Conservation (phyloP, 192 early-diverging fungal species). For the Helicostylum pulchrum region DNA sequence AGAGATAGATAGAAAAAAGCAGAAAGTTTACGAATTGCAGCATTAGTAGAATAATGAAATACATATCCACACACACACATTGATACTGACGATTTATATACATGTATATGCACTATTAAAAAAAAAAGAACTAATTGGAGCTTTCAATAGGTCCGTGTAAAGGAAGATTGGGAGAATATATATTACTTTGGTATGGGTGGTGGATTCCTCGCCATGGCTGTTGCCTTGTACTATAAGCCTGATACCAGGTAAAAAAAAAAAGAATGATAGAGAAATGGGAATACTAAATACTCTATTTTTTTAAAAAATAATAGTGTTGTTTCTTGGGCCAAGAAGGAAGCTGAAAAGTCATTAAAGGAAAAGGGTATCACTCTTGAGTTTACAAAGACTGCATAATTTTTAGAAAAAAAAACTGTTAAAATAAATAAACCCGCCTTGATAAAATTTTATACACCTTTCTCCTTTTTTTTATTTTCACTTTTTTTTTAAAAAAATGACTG, state of each 20-base stretch:
- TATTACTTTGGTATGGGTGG: conserved; percentile 62
- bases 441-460: not conserved
- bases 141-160: conserved; percentile 48
- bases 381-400: conserved; percentile 45
- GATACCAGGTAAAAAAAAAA: conserved; percentile 68
- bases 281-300: conserved; percentile 9
- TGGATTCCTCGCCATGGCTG: conserved; percentile 50
- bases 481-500: conserved; percentile 14
- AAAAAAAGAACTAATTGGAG: not conserved
- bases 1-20: too few relatives aligned
- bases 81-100: not conserved
- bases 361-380: conserved; percentile 63
- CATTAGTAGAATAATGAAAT: too few relatives aligned
- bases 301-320: conserved; percentile 46
- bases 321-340: conserved; percentile 74
- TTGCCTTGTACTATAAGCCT: conserved; percentile 69
- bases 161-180: conserved; percentile 72
- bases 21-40: too few relatives aligned
- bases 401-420: not conserved
- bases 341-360: conserved; percentile 69
- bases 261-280: not conserved
- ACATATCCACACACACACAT: not conserved
- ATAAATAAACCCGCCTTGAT: not conserved
- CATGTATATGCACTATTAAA: not conserved
- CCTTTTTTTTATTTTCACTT: not conserved